Conservation (phyloP, 495 filamentous ascomycete genomes). For the Neurospora sp. region DNA sequence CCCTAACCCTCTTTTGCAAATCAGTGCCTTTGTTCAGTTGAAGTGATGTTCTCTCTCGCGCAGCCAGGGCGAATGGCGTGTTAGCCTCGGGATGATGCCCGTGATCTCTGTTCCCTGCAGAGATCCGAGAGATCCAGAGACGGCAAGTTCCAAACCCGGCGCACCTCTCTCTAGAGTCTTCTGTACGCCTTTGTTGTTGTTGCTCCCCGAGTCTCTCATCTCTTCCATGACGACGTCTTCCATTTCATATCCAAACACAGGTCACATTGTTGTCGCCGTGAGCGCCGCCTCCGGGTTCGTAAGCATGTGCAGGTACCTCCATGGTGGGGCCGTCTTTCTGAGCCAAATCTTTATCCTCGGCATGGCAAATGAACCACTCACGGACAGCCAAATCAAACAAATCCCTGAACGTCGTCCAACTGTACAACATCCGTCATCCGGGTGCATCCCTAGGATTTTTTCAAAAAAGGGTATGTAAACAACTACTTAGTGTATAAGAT, state of each 20-base stretch:
- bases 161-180: neutral
- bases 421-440: neutral
- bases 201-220: neutral
- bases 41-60: neutral
- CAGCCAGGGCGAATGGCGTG: neutral
- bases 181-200: neutral
- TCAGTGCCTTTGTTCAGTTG: neutral
- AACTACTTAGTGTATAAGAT: neutral
- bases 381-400: neutral
- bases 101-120: neutral
- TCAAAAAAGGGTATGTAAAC: neutral
- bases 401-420: neutral
- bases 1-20: neutral
- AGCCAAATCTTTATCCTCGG: slow-evolving; percentile 7
- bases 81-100: neutral
- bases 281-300: neutral
- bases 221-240: neutral
- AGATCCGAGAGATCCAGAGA: neutral
- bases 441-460: neutral
- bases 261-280: neutral
- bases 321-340: neutral
- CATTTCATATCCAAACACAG: neutral
- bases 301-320: slow-evolving; percentile 5
- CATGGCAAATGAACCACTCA: neutral
- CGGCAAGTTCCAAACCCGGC: neutral